phyloP scores from a whole-genome alignment of 2,329 filamentous ascomycete genomes.

The Talaromyces sp. region DNA sequence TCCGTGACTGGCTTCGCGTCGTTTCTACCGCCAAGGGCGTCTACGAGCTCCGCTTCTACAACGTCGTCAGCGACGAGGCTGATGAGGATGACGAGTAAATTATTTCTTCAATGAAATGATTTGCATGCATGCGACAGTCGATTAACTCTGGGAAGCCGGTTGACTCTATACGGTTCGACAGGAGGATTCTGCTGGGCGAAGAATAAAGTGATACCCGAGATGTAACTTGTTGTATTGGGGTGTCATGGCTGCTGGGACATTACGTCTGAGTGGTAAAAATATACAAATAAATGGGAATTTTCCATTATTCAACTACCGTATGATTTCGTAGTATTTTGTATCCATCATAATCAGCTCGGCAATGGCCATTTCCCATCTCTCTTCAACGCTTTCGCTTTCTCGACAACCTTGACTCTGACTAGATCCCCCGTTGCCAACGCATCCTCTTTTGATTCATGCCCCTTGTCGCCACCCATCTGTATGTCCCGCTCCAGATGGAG shows the following conservation, averaged over 20 bases:
- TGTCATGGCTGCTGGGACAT: conserved; percentile 2
- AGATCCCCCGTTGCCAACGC: conserved; percentile 84
- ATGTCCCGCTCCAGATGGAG: conserved; percentile 71
- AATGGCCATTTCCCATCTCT: conserved; percentile 47
- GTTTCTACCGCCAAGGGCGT: conserved; percentile 97
- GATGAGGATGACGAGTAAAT: conserved; percentile 98
- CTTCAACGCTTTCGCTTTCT: conserved; percentile 67
- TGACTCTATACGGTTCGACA: background rate
- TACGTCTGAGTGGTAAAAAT: background rate
- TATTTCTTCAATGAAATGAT: conserved; percentile 10
- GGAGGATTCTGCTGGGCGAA: background rate
- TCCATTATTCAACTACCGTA: background rate
- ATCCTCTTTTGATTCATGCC: conserved; percentile 92
- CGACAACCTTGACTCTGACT: conserved; percentile 66
- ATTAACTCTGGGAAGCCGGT: fast-evolving
- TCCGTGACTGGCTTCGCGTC: conserved; percentile 99
- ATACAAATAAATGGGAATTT: background rate
- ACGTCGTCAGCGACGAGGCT: conserved; percentile 96
- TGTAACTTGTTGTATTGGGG: conserved; percentile 6
- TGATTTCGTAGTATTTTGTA: background rate
- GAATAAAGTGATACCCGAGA: conserved; percentile 4
- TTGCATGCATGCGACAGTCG: background rate
- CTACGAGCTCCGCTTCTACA: conserved; percentile 99
- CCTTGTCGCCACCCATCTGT: conserved; percentile 63
- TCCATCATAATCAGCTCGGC: conserved; percentile 34